phyloP scores from a whole-genome alignment of 2,329 filamentous ascomycete genomes.

The Sporothrix brunneoviolacea region DNA sequence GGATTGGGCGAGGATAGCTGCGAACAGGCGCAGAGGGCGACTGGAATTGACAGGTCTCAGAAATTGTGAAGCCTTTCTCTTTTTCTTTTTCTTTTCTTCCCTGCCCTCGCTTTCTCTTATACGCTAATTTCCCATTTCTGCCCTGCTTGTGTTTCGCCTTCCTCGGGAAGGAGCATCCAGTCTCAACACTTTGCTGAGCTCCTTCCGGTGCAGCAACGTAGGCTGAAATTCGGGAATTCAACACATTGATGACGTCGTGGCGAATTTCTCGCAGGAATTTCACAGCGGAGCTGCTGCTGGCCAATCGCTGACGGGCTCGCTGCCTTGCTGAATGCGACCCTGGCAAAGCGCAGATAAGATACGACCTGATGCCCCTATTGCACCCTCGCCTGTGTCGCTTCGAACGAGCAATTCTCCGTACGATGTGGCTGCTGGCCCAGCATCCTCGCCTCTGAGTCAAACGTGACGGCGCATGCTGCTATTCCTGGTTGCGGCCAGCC shows the following conservation, averaged over 20 bases:
- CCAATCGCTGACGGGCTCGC: slow-evolving; percentile 4
- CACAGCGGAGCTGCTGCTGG: neutral
- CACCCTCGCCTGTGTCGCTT: no score
- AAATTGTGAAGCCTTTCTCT: neutral
- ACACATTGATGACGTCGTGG: slow-evolving; percentile 18
- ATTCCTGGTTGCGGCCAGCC: neutral
- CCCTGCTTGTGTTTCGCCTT: neutral
- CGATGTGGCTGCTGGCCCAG: no score
- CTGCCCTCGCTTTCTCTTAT: neutral
- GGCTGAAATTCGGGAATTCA: neutral
- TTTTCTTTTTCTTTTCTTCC: neutral
- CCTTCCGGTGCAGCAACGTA: neutral
- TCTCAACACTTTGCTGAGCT: slow-evolving; percentile 9
- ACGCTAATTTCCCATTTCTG: neutral
- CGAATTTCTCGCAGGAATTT: slow-evolving; percentile 12
- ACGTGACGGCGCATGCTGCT: no score
- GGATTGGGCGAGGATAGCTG: slow-evolving; percentile 6
- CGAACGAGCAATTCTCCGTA: slow-evolving; percentile 8
- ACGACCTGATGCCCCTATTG: no score
- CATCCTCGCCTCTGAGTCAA: no score
- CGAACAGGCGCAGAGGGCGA: neutral
- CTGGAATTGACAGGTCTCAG: slow-evolving; percentile 11
- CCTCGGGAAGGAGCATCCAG: neutral
- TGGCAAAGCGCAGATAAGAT: neutral
- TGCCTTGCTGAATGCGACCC: neutral